Evolutionary conservation across 805 yeast genomes (phyloP), one percentile per base, ranked within the genome.

Genomic region (Wickerhamiella musiphila): DNA sequence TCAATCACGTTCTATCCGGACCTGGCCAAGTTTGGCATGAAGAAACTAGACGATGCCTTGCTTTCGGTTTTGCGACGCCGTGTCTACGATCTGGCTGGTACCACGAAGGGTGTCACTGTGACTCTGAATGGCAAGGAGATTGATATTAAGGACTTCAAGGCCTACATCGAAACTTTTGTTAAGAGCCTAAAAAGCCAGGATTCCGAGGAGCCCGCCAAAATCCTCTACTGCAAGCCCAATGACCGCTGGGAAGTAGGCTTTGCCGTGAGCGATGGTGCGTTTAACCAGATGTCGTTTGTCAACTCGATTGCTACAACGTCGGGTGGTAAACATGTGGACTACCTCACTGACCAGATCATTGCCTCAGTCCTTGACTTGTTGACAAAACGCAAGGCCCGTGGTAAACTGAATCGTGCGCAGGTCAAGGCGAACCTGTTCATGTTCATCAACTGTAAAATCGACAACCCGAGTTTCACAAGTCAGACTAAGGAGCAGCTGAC

Each of bases 171-270:
- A 43, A 65, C 86, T 66, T 90, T 82, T 48, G 77, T 83, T 29
- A 76, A 71, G 42, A 79, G 95, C 0, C 58, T 83, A 30, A 63
- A 3, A n/a, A 56, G 49, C 23, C 55, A 50, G 21, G 37, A 28
- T 15, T 44, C 35, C 18, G 37, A 41, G 10, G 37, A 33, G 13
- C 59, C 52, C 24, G 64, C 57, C 9, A 59, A 54, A 18, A 66
- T 90, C 34, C 74, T 90, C 9, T 78, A 83, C 50, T 90, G 81
- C 53, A 68, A 71, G 27, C 54, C 83, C 28, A 78, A 73, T 47
- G 90, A 78, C 36, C 67, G 94, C 40, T 90, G 98, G 98, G 98
- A 90, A 54, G 55, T 90, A 38, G 98, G 93, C 0, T 86, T 90
- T 59, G 86, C 93, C 1, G 77, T 83, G 4, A 78, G 95, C 26